Base-by-base conservation (phyloP, 345 rosid genomes). In the Kandelia obovata region DNA sequence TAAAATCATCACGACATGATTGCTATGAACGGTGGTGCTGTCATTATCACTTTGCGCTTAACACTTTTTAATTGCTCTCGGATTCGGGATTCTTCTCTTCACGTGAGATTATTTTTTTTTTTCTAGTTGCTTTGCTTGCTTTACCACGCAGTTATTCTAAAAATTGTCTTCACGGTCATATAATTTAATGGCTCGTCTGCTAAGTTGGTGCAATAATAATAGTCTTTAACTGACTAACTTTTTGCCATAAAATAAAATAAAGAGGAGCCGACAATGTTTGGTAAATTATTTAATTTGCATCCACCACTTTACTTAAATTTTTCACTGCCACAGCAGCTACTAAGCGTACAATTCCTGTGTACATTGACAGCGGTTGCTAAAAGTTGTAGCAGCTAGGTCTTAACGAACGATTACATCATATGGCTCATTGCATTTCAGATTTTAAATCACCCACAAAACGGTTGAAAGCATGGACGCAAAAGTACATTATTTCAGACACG, bases 1-100 rank as follows among this genome's bases (percentile, higher is more conserved):
- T 13, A 8, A 71, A 74, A 81, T 81, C 82, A 81, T 75, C 69
- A 66, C 78, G 5, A 2, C 3, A 72, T 81, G 75, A 81, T 81
- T 81, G 75, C 71, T 58, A 35, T 19, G 9, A 20, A 6, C 2
- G 5, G n/a, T 8, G 4, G 8, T n/a, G 25, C 10, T 32, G 32
- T 31, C 47, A 15, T 28, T 71, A 28, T 58, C 26, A 65, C 2
- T 35, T 49, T 39, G 28, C 59, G 4, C 16, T 66, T 11, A 32
- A 2, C 20, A 5, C 31, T 20, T 32, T 56, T 4, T 7, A 6
- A n/a, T 34, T 58, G 8, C 32, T 15, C 47, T 58, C 1, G 13
- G 8, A 23, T 23, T 70, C 21, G 4, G 26, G 56, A 31, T 51
- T 27, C 43, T 58, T 28, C 35, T 46, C 66, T 26, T 61, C 63